These are phyloP conservation scores for Pseudomassariella vexata DNA, from an alignment of 2,329 filamentous ascomycete genomes.

Conservation along the genomic window DNA sequence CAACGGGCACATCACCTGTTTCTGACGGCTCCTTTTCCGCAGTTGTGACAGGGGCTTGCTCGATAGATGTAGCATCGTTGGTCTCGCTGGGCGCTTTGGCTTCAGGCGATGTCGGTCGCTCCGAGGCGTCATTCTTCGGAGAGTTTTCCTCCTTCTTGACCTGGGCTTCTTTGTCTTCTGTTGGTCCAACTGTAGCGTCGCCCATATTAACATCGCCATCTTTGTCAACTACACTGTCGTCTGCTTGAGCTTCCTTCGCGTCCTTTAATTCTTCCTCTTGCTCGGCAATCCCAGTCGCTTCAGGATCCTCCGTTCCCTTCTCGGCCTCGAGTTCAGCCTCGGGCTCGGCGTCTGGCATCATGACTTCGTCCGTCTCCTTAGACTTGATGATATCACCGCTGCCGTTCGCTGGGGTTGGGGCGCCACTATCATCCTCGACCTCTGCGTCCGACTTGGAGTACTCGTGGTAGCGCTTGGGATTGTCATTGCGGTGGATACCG, in stretches of 20 bases:
- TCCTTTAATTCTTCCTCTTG: conserved; percentile 17
- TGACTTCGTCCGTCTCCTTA: conserved; percentile 33
- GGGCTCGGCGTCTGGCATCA: conserved; percentile 21
- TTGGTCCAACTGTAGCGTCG: conserved; percentile 24
- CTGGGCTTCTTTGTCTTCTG: conserved; percentile 17
- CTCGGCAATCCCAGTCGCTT: conserved; percentile 13
- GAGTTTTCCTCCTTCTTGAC: conserved; percentile 32
- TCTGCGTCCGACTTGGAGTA: conserved; percentile 40
- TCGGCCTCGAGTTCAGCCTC: conserved; percentile 7
- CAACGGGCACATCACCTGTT: conserved; percentile 1
- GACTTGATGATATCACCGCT: conserved; percentile 26
- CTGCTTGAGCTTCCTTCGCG: conserved; percentile 11
- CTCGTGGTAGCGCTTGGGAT: conserved; percentile 46
- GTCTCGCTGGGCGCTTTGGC: not conserved
- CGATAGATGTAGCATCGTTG: not conserved
- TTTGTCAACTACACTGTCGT: conserved; percentile 29
- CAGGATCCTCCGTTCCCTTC: conserved; percentile 10
- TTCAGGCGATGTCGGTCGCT: not conserved
- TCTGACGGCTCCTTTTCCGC: conserved; percentile 4
- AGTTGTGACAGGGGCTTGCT: not conserved
- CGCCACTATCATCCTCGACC: conserved; percentile 34
- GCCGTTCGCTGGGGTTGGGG: conserved; percentile 30
- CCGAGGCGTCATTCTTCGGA: not conserved
- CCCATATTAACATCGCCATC: conserved; percentile 49
- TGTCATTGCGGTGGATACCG: conserved; percentile 56